Evolutionary conservation across 2,329 filamentous ascomycete genomes (phyloP).

Genomic region (Pseudonectria foliicola): DNA sequence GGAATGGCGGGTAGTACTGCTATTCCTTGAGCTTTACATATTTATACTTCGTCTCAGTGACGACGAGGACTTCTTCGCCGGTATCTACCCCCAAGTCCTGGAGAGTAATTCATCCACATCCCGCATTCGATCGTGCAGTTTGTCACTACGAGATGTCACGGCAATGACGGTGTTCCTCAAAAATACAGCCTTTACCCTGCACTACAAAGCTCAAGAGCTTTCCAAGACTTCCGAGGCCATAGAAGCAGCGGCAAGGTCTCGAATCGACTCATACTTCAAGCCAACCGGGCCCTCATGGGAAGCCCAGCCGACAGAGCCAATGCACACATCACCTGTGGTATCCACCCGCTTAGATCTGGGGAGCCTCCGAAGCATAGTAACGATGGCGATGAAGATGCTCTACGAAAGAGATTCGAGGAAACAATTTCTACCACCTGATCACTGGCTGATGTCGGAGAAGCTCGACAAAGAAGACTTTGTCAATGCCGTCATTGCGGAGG

Average conservation of each 20-base stretch:
- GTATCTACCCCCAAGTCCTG: slow-evolving; percentile 35
- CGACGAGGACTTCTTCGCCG: slow-evolving; percentile 86
- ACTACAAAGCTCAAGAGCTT: slow-evolving; percentile 70
- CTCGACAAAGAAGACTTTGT: slow-evolving; percentile 90
- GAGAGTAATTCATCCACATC: slow-evolving; percentile 35
- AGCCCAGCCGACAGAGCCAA: background rate
- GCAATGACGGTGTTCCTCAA: slow-evolving; percentile 78
- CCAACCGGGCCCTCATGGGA: slow-evolving; percentile 4
- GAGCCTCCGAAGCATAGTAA: slow-evolving; percentile 73
- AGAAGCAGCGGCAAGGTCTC: slow-evolving; percentile 16
- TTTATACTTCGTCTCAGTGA: slow-evolving; percentile 91
- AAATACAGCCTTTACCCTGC: slow-evolving; percentile 80
- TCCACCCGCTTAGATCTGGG: slow-evolving; percentile 54
- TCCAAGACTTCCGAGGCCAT: slow-evolving; percentile 22
- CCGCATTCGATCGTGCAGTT: slow-evolving; percentile 54
- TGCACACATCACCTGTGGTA: background rate
- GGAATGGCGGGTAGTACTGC: slow-evolving; percentile 82
- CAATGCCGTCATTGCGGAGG: slow-evolving; percentile 76
- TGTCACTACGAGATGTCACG: slow-evolving; percentile 65
- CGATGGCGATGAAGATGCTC: slow-evolving; percentile 73
- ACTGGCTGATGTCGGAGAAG: slow-evolving; percentile 87
- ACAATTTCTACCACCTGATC: slow-evolving; percentile 70
- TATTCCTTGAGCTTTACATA: slow-evolving; percentile 91
- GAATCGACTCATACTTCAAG: slow-evolving; percentile 25
- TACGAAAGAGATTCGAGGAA: slow-evolving; percentile 91